Base-by-base conservation (phyloP, 768 basidiomycete genomes). In the Tremella yokohamensis region DNA sequence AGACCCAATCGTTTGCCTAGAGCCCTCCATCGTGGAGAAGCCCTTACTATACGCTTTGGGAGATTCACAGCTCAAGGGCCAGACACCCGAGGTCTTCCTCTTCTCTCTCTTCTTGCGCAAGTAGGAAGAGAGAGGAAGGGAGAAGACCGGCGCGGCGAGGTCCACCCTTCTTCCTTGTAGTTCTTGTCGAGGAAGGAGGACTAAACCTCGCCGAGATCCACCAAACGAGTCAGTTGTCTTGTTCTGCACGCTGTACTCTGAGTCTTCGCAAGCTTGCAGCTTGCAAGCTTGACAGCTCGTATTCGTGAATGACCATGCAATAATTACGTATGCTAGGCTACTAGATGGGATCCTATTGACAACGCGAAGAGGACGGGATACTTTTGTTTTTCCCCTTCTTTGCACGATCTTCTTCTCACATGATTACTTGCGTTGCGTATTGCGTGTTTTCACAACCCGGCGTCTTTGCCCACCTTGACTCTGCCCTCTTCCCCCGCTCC, bases 1-100 rank as follows among this genome's bases (percentile, higher is more conserved):
- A 48, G n/a, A 37, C 44, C 60, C 56, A 52, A 62, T 49, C 50
- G 47, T 54, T 58, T 62, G 61, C 61, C 56, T 58, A 62, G 61
- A 62, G 52, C 56, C 57, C 56, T 49, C 13, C 51, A 34, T 38
- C 56, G 47, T 42, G 37, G 34, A 50, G 51, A 55, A 42, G 56
- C 52, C 52, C 61, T 62, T 57, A 58, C 61, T 57, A 58, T 42
- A 44, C 42, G 50, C 37, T 25, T 58, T 57, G 61, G 61, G 50
- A 62, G 19, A 62, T 16, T 20, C 49, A 49, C 42, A 54, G 61
- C 61, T 57, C 56, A 45, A 24, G 56, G 56, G 29, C 37, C 56
- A 57, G 56, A 57, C 56, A 57, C 40, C 56, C 56, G 47, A 34
- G 56, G n/a, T 49, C 40, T 22, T 39, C 12, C 38, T 42, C 45